Evolutionary conservation across 495 filamentous ascomycete species (phyloP), one percentile per base, ranked within the genome.

Genomic region (Xylaria flabelliformis): DNA sequence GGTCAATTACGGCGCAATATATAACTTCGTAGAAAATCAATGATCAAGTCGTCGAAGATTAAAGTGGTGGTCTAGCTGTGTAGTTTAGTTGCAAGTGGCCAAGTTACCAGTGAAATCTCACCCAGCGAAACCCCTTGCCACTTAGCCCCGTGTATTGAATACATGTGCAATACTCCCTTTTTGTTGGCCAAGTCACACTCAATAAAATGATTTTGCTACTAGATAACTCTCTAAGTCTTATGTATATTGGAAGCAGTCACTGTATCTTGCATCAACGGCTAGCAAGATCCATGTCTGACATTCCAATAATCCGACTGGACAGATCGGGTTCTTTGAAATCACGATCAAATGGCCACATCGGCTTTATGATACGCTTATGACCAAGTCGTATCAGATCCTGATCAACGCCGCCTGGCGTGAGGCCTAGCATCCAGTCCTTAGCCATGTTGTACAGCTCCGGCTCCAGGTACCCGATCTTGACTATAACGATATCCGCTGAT

Each of bases 391-490:
- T 71, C 26, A 89, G 64, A 71, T 88, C 83, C 73, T 89, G 87
- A 70, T 89, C 86, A 51, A 89, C 86, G 41, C 86, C 87, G 2
- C 87, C 87, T 6, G 85, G 85, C 0, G 86, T 88, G 15, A 89
- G 78, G 10, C 76, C 86, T 0, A 88, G 82, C 83, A 86, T 86
- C 87, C 87, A 89, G 64, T 86, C 85, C 13, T 79, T 75, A 0
- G 87, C 86, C 85, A 88, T 89, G 51, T 82, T 81, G 64, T 85
- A 88, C 1, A 90, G 73, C 50, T 90, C 86, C 19, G 88, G 88
- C 73, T 90, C 87, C 13, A 90, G 74, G 70, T 89, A 90, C 24
- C 88, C 87, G 63, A 90, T 90, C 78, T 90, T 90, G 7, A 89
- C 86, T 21, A 90, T 82, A 15, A 90, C 86, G 19, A 90, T 83